Percentiles rank a stretch among this genome's conserved stretches.
phyloP scores from a whole-genome alignment of 768 basidiomycete genomes.

The Mrakia blollopis region DNA sequence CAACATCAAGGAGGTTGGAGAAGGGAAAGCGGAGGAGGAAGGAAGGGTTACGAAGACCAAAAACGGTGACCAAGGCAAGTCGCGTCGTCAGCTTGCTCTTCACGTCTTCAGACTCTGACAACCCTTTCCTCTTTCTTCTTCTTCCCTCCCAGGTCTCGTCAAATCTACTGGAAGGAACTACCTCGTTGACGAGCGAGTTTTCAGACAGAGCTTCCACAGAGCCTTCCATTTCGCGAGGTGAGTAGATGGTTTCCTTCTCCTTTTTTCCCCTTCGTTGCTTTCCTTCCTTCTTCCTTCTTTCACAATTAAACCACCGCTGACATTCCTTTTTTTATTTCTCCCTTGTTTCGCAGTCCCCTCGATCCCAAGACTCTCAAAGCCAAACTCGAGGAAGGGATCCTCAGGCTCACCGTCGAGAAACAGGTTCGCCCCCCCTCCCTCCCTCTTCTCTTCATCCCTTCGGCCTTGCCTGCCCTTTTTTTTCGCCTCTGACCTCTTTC shows the following conservation, averaged over 20 bases:
- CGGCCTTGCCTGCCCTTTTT: too few relatives aligned
- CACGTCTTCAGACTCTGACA: neutral
- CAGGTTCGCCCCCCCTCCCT: neutral
- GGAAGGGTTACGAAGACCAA: neutral
- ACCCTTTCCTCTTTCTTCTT: neutral
- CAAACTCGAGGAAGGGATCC: neutral
- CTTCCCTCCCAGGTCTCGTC: neutral
- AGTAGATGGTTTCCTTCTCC: neutral
- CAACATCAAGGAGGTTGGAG: neutral
- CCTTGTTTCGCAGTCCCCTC: neutral
- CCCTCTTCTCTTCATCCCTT: too few relatives aligned
- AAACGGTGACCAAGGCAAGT: neutral
- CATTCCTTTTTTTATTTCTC: neutral
- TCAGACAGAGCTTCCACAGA: constrained; percentile 7
- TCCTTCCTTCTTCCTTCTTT: neutral
- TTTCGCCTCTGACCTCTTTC: too few relatives aligned
- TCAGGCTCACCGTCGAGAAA: constrained; percentile 10
- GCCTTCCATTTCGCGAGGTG: constrained; percentile 11
- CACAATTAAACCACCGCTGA: neutral
- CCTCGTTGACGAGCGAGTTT: constrained; percentile 17
- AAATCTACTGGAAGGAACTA: neutral
- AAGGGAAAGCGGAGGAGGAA: neutral
- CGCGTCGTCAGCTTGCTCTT: neutral
- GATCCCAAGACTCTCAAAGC: constrained; percentile 1
- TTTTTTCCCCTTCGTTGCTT: neutral